These are phyloP conservation scores for Pseudoneurospora amorphoporcata DNA, from an alignment of 495 filamentous ascomycete species.

Conservation along the genomic window DNA sequence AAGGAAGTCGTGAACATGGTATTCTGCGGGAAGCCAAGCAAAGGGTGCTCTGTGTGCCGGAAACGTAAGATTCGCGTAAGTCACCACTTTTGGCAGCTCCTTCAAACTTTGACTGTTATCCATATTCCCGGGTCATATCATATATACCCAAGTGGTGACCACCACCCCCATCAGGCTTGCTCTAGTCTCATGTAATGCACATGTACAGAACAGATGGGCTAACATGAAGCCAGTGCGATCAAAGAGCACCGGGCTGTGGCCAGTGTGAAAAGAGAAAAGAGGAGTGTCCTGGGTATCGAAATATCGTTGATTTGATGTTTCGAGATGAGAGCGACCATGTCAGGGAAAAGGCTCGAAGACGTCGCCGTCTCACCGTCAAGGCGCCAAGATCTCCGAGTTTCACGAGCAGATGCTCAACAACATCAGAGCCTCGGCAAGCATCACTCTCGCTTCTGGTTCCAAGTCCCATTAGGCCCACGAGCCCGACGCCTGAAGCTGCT, in stretches of 20 bases:
- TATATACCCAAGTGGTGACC: not conserved
- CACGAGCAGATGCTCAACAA: constrained; percentile 13
- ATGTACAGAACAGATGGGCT: not conserved
- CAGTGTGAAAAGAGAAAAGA: constrained; percentile 54
- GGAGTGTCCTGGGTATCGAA: constrained; percentile 60
- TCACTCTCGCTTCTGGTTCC: constrained; percentile 14
- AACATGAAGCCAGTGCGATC: constrained; percentile 47
- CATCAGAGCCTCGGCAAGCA: constrained; percentile 15
- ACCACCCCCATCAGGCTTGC: not conserved
- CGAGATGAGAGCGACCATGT: constrained; percentile 62
- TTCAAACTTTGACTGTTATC: not conserved
- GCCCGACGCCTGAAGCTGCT: constrained; percentile 1
- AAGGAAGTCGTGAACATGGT: constrained; percentile 44
- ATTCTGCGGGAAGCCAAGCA: constrained; percentile 63
- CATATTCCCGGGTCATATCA: not conserved
- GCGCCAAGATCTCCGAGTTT: constrained; percentile 10
- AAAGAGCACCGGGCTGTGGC: constrained; percentile 51
- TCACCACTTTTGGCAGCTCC: not conserved
- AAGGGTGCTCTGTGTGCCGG: constrained; percentile 57
- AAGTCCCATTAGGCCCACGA: constrained; percentile 2
- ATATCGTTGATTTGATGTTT: constrained; percentile 59
- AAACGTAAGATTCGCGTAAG: constrained; percentile 36
- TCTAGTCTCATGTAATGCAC: not conserved
- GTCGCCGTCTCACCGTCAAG: constrained; percentile 7
- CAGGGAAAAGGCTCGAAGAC: constrained; percentile 32